Conservation (phyloP, 164 flowering plant species). For the Aristolochia contorta region DNA sequence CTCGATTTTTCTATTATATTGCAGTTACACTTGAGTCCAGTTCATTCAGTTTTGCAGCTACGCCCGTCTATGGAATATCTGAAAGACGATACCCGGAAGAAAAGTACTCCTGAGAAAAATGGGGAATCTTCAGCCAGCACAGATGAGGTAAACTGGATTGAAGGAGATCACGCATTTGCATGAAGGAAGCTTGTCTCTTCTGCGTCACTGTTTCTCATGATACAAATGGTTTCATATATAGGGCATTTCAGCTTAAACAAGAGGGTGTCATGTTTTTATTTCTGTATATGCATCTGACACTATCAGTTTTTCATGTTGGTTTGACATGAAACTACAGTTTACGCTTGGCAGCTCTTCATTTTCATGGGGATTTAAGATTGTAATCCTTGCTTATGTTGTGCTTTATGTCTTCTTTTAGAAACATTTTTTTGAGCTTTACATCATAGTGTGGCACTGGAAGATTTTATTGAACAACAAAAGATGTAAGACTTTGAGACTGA, state of each 20-base stretch:
- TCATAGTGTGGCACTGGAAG: no score
- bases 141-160: slow-evolving; percentile 12
- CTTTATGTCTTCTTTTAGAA: no score
- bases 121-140: slow-evolving; percentile 19
- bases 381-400: neutral
- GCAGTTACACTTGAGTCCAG: slow-evolving; percentile 86
- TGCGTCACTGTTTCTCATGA: no score
- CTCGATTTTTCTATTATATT: slow-evolving; percentile 17
- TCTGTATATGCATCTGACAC: neutral
- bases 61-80: slow-evolving; percentile 65
- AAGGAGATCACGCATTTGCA: neutral
- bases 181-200: neutral
- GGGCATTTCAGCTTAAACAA: no score
- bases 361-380: neutral
- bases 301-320: neutral
- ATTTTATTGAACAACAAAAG: no score
- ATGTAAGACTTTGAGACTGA: no score
- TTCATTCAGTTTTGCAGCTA: slow-evolving; percentile 83
- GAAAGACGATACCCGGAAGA: slow-evolving; percentile 20
- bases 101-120: slow-evolving; percentile 10
- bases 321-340: neutral
- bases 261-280: neutral
- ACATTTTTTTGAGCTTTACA: no score
- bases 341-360: neutral
- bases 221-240: no score